phyloP scores from a whole-genome alignment of 352 stramenopile species.

The Aphanomyces euteiches region DNA sequence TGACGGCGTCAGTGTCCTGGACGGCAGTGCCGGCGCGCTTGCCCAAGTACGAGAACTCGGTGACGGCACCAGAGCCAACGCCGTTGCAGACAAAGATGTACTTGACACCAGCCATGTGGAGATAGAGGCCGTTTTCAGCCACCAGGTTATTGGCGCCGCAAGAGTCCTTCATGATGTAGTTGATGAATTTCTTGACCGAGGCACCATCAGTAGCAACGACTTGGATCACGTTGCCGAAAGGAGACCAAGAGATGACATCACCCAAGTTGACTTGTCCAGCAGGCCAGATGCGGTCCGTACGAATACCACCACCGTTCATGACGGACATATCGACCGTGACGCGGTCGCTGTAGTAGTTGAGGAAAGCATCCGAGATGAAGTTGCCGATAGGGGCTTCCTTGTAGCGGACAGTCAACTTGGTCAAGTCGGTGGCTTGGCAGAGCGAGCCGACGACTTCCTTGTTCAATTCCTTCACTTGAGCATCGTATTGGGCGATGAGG shows the following conservation, averaged over 20 bases:
- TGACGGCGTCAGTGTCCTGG: slow-evolving; percentile 53
- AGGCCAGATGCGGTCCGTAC: slow-evolving; percentile 54
- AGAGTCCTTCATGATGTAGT: slow-evolving; percentile 44
- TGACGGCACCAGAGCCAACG: slow-evolving; percentile 37
- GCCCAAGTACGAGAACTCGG: slow-evolving; percentile 51
- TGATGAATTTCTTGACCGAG: slow-evolving; percentile 60
- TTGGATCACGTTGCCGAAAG: slow-evolving; percentile 65
- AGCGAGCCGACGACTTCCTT: slow-evolving; percentile 48
- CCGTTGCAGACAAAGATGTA: slow-evolving; percentile 62
- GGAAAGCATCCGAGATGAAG: slow-evolving; percentile 50
- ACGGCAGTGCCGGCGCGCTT: slow-evolving; percentile 46
- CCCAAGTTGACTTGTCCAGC: slow-evolving; percentile 51
- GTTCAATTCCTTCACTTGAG: slow-evolving; percentile 43
- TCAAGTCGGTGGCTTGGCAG: slow-evolving; percentile 54
- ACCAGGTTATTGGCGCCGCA: slow-evolving; percentile 48
- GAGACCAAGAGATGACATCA: slow-evolving; percentile 56
- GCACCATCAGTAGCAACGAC: slow-evolving; percentile 52
- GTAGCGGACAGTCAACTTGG: slow-evolving; percentile 47
- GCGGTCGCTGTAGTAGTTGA: slow-evolving; percentile 47
- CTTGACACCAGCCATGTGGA: slow-evolving; percentile 62
- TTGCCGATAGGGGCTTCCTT: slow-evolving; percentile 50
- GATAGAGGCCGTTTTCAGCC: slow-evolving; percentile 59
- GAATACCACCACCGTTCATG: slow-evolving; percentile 67
- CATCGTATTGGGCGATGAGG: slow-evolving; percentile 47
- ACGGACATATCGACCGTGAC: slow-evolving; percentile 48